A percentile compares a stretch with the other conserved stretches of the same genome.
phyloP scores from a whole-genome alignment of 306 rosid species.

The Begonia fuchsioides region DNA sequence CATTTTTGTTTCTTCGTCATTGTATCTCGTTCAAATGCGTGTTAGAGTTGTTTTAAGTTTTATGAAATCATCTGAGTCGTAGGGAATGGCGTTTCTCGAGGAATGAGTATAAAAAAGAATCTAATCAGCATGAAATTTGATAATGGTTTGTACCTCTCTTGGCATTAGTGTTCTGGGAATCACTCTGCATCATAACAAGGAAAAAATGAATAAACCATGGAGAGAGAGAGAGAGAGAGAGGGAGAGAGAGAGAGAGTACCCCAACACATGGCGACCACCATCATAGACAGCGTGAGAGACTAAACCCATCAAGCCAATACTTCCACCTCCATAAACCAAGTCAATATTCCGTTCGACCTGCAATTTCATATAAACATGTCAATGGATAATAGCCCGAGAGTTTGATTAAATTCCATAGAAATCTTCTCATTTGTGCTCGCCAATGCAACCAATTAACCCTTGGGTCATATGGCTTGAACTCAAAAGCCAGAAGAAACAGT shows the following conservation, averaged over 20 bases:
- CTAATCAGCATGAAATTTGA: not conserved
- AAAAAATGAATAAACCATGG: not conserved
- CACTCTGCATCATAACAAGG: conserved; percentile 33
- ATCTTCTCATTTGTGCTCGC: not conserved
- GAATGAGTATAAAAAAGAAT: not conserved
- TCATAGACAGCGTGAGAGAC: conserved; percentile 77
- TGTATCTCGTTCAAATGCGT: not conserved
- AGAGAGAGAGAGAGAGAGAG: not conserved
- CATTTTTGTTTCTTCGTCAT: not conserved
- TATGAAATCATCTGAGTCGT: too few species aligned
- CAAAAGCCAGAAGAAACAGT: not conserved
- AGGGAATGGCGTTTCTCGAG: too few species aligned
- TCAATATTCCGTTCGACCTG: conserved; percentile 87
- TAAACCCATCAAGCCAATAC: conserved; percentile 86
- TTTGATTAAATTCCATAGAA: not conserved
- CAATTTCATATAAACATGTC: conserved; percentile 3
- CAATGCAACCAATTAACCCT: not conserved
- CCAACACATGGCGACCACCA: conserved; percentile 97
- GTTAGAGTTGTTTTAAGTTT: not conserved
- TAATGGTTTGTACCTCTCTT: conserved; percentile 48
- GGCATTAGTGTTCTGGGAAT: conserved; percentile 83
- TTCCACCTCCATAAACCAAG: conserved; percentile 98
- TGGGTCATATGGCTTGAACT: not conserved
- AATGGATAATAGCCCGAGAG: conserved; percentile 4
- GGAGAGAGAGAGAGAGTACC: conserved; percentile 22